Percentiles rank a stretch among this genome's conserved stretches.
phyloP scores from a whole-genome alignment of 257 asterid species.

The Solanum appendiculatum region DNA sequence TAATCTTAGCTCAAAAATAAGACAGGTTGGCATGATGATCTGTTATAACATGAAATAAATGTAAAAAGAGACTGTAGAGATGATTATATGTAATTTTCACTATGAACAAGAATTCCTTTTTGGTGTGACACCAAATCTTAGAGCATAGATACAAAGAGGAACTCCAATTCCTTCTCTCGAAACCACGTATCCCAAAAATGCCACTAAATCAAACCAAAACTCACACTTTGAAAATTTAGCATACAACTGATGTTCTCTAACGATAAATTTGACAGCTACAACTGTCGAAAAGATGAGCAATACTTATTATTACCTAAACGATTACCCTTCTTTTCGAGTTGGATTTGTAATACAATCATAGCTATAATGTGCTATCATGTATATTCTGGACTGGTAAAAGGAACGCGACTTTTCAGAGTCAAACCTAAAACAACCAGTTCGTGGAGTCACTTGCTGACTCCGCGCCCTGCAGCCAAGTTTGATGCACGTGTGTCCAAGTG shows the following conservation, averaged over 20 bases:
- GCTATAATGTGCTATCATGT: no score
- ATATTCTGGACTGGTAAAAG: not conserved
- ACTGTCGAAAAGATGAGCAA: not conserved
- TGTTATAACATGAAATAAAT: no score
- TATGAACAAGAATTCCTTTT: not conserved
- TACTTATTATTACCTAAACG: not conserved
- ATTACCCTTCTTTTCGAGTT: not conserved
- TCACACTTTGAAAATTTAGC: not conserved
- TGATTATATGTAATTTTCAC: not conserved
- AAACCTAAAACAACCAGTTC: conserved; percentile 35
- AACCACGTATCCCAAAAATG: not conserved
- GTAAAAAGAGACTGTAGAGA: not conserved
- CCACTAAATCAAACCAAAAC: not conserved
- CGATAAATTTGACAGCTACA: not conserved
- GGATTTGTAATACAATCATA: not conserved
- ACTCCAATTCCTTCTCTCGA: not conserved
- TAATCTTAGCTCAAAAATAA: no score
- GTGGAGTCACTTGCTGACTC: conserved; percentile 12
- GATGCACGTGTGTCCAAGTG: conserved; percentile 68
- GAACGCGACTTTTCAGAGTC: not conserved
- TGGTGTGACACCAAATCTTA: not conserved
- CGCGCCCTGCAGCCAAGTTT: conserved; percentile 66
- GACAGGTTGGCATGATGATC: no score
- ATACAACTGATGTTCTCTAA: not conserved
- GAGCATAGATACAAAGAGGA: not conserved